phyloP scores from a whole-genome alignment of 2,329 filamentous ascomycete species.

The Trichoderma sp. region DNA sequence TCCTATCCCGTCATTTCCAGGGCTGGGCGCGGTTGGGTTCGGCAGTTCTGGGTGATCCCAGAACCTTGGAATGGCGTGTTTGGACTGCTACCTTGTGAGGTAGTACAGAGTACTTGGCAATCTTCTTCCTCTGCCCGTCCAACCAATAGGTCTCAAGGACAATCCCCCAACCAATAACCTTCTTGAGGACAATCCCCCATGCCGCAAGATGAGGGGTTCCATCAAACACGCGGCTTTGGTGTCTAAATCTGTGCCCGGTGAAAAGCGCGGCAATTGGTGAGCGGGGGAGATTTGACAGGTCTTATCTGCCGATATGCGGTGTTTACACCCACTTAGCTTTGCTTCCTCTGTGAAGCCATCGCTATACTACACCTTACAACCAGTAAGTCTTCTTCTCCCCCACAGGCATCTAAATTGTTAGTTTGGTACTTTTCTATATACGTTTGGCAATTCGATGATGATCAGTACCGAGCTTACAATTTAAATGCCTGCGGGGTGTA shows the following conservation, averaged over 20 bases:
- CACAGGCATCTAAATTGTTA: too few relatives aligned
- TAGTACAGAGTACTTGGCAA: conserved; percentile 3
- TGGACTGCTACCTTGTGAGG: conserved; percentile 1
- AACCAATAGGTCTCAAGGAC: not conserved
- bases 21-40: not conserved
- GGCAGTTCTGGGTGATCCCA: not conserved
- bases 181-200: not conserved
- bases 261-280: not conserved
- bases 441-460: too few relatives aligned
- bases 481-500: too few relatives aligned
- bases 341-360: not conserved
- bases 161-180: not conserved
- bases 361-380: too few relatives aligned
- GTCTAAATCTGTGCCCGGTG: not conserved
- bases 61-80: not conserved
- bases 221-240: not conserved
- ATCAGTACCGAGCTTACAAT: too few relatives aligned
- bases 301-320: not conserved
- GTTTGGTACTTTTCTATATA: too few relatives aligned
- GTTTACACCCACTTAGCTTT: not conserved
- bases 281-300: not conserved
- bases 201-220: conserved; percentile 1
- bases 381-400: not conserved
- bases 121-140: not conserved
- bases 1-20: not conserved